Base-by-base conservation (phyloP, 108 stramenopile species). In the Discostella stelligeroides region DNA sequence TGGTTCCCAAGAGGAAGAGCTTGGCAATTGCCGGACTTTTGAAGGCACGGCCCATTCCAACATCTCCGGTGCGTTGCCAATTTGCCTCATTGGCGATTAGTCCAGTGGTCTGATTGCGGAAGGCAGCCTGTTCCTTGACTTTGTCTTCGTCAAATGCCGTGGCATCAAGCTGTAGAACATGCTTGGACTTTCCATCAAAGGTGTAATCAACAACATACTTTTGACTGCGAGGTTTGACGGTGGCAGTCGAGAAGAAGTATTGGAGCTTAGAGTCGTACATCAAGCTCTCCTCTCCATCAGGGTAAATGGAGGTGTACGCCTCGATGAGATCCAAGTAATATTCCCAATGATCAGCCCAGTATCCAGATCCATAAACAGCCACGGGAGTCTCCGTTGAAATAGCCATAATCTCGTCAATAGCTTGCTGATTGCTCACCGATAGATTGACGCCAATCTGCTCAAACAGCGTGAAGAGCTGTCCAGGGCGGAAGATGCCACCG, bases 291-390 rank as follows among this genome's bases (percentile, higher is more conserved):
- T 95, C 97, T 13, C 83, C 84, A 73, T 98, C 97, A n/a, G 97
- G 97, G 80, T 86, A 98, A 42, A 98, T 88, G 25, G 88, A 74
- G 65, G 92, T 78, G 85, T 95, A 98, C 9, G 90, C 84, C 29
- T 95, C 84, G 56, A 98, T 85, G 40, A 96, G 73, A 75, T 98
- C 97, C 43, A 96, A 73, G 78, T 96, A 92, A 80, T 98, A 98
- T 59, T 94, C 92, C 91, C 91, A 92, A 67, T 92, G 91, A 82
- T 92, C 91, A 10, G 81, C 84, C 96, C 94, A 95, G 83, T 93
- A 98, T 14, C 97, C 97, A 30, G 73, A 69, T 37, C 92, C 93
- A 57, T 71, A 95, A 0, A 80, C 66, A 42, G 92, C 96, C 89
- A 90, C 89, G 66, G 88, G 80, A 54, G 80, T 85, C 53, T 89